Base-by-base conservation (phyloP, 495 filamentous ascomycete genomes). In the Rostrohypoxylon terebratum region DNA sequence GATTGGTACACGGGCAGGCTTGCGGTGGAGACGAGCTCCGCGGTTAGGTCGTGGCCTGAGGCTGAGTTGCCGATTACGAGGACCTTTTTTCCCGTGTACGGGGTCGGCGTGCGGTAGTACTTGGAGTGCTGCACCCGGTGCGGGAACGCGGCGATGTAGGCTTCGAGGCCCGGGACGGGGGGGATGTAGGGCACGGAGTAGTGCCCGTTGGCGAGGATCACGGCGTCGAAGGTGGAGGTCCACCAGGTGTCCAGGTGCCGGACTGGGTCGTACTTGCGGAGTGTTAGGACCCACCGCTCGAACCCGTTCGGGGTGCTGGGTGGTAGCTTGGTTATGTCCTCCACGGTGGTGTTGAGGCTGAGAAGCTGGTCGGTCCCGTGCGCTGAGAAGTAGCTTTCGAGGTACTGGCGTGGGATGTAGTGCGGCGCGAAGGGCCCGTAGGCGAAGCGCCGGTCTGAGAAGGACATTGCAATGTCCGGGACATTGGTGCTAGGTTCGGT, bases 351-450 rank as follows among this genome's bases (percentile, higher is more conserved):
- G 61, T 81, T 82, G 57, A 87, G 78, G 13, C 73, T 77, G 4
- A 86, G 75, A 6, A 78, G 70, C 3, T 48, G 10, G 63, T 84
- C 83, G 3, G 77, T 77, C 45, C 77, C 71, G 72, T 84, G 80
- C 9, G 63, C 13, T 0, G 84, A 78, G 73, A 86, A 83, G 63
- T 86, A 86, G 58, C 77, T 80, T 66, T 85, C 79, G 33, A 86
- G 72, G 50, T 86, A 87, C 71, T 84, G 83, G 5, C 79, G 78
- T 0, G 85, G 81, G 11, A 87, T 72, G 53, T 81, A 77, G 61
- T 87, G 83, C 0, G 84, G 83, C 14, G 79, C 79, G 76, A 87
- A 86, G 7, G 85, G 84, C 1, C 85, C 84, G 64, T 85, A 85
- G 8, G 84, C 72, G 60, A 87, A 87, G 1, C 77, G 78, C 18